Conservation (phyloP, 176 grass and related monocot genomes). For the Typha latifolia region DNA sequence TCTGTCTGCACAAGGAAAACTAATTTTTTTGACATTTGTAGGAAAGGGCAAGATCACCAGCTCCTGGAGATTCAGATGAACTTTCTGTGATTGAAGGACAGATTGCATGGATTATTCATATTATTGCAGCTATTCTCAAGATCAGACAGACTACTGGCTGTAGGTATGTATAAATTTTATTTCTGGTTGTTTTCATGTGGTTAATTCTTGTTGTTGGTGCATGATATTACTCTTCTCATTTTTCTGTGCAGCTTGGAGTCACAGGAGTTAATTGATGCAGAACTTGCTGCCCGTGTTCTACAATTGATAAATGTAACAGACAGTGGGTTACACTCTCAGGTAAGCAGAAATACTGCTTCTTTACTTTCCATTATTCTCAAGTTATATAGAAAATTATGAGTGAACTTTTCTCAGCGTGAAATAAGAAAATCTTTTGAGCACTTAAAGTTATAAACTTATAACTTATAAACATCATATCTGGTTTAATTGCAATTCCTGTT, state of each 20-base stretch:
- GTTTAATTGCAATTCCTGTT: not conserved
- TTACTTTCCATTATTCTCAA: not conserved
- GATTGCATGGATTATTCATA: constrained; percentile 95
- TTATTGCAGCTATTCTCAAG: constrained; percentile 94
- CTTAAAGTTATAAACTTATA: not conserved
- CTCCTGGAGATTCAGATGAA: constrained; percentile 61
- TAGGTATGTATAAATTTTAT: constrained; percentile 38
- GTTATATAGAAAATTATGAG: constrained; percentile 2
- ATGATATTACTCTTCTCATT: constrained; percentile 1
- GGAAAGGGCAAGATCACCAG: constrained; percentile 77
- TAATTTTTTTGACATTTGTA: constrained; percentile 20
- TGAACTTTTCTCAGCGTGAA: not conserved
- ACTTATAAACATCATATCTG: not conserved
- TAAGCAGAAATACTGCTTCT: constrained; percentile 34
- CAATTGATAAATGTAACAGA: constrained; percentile 92
- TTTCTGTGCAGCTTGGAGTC: constrained; percentile 59
- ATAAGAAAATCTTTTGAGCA: not conserved
- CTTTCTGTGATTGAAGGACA: constrained; percentile 94
- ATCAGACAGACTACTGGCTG: constrained; percentile 66
- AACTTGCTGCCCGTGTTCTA: constrained; percentile 84
- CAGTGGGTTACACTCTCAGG: constrained; percentile 69
- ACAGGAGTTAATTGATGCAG: constrained; percentile 94
- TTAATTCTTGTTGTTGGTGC: constrained; percentile 16
- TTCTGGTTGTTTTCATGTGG: constrained; percentile 6
- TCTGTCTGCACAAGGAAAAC: not conserved